Base-by-base conservation (phyloP, 495 filamentous ascomycete genomes). In the Daldinia grandis region DNA sequence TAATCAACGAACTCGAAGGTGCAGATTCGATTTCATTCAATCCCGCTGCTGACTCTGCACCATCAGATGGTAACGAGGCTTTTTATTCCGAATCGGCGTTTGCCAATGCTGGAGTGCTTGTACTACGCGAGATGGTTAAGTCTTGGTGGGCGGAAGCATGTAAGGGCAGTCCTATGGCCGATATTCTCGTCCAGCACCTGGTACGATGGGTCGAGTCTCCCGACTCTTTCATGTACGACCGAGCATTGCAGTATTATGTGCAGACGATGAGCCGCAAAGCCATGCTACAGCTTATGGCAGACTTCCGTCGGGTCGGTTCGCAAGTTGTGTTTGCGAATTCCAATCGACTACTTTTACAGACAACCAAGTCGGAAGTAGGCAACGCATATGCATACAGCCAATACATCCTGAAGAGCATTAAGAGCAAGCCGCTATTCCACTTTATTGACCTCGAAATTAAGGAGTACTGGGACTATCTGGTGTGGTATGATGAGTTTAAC, bases 401-500 rank as follows among this genome's bases (percentile, higher is more conserved):
- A 76, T 99, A 98, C 79, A 97, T 98, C 53, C 82, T 98, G 65
- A 97, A 97, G 82, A 95, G 94, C 17, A 96, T 99, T 78, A 92
- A 95, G 74, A 89, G 89, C 24, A 98, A 97, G 74, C 94, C 95
- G 0, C 86, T 97, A 0, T 99, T 99, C 83, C 91, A 97, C 77
- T 99, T 99, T 79, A 89, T 99, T 54, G 96, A 99, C 71, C 85
- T 99, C 9, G 92, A 98, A 71, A 97, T 99, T 77, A 97, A 94
- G 72, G 95, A 99, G 77, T 99, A 98, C 77, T 99, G 95, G 95
- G 95, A 99, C 76, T 98, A 98, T 78, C 89, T 99, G 0, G 89
- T 97, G n/a, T 99, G 95, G 95, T 98, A 98, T 68, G 95, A 99
- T 77, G 94, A 97, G 80, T 95, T 94, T 82, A 99, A 99, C 79